Evolutionary conservation across 306 rosid species (phyloP), one percentile per base, ranked within the genome.

Genomic region (Cicer bijugum): DNA sequence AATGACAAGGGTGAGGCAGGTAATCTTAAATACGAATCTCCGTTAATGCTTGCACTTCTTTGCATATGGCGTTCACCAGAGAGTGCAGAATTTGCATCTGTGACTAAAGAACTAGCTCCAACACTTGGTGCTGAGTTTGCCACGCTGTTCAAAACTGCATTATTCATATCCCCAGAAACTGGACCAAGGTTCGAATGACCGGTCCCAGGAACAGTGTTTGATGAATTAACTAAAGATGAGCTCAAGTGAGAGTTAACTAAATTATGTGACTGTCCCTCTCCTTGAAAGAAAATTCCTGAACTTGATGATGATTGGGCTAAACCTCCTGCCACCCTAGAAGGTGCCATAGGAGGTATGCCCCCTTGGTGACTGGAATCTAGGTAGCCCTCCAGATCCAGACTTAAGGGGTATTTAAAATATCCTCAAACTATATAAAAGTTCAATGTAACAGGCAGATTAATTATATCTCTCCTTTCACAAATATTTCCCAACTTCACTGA

Each of bases 241-340:
- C 89, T 88, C 82, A 94, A 86, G 88, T 84, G 97, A 82, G 98
- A 89, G 83, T 88, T 88, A 81, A 88, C 88, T 67, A 85, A 69
- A 84, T 81, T 88, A 70, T 88, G 93, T 42, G 95, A 85, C 71
- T 87, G 95, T 80, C 95, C 91, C 74, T 91, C 96, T 82, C 96
- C 99, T 86, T 95, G 99, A 80, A 86, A 95, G 92, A 95, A 95
- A 86, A 95, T 95, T 78, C 99, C 99, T 78, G 97, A 95, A 82
- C 88, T 84, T 56, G 93, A 85, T 38, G 97, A 88, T 81, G 99
- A 91, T 76, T 88, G 97, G 60, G 92, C 83, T 87, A 91, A 87
- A 74, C 97, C 97, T 81, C 96, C 97, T 81, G 89, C 86, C 91
- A 88, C 90, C 84, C 92, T 87, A 74, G 97, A 91, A 73, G 91